Evolutionary conservation across 2,329 filamentous ascomycete genomes (phyloP), one percentile per base, ranked within the genome.

Genomic region (Huntiella bhutanensis): DNA sequence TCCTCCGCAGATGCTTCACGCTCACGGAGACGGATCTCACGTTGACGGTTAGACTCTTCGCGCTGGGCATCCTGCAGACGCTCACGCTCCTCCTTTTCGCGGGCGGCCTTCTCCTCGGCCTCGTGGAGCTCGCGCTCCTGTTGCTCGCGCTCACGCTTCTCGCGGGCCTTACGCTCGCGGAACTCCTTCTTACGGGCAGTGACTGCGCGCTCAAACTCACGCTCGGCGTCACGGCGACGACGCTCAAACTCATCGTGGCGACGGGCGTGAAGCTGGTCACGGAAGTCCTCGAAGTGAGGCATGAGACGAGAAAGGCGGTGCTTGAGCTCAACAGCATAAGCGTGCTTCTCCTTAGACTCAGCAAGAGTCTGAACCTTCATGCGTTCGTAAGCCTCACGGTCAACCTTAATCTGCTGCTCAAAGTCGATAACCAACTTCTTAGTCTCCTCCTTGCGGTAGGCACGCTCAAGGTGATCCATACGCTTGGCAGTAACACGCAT

Each of bases 241-340:
- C 82, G 88, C 71, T 96, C 91, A 55, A 96, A 98, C 63, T 96
- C 86, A 55, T 93, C 82, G 58, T 85, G 84, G 55, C 88, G 83
- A 58, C 85, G 80, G 62, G 91, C 80, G 51, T 83, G 82, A 46
- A 98, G 76, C 41, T 79, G 77, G 53, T 79, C 70, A 58, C 82
- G 78, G 74, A 94, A 96, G 7, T 67, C 65, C 61, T 91, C 85
- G 65, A 94, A 98, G 46, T 71, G 63, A n/a, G 79, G 73, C 53
- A 96, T 80, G 46, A 98, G 73, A 52, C 87, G 77, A 58, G 73
- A 80, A 44, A 98, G 77, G 59, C 91, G 82, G 63, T 93, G 81
- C 75, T 96, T 96, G 55, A 98, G 75, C 55, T 86, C 82, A 45
- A 98, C 80, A 52, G 83, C 86, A 60, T 87, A 83, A 64, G 81